phyloP scores from a whole-genome alignment of 2,329 filamentous ascomycete genomes.

The Colletotrichum horii region DNA sequence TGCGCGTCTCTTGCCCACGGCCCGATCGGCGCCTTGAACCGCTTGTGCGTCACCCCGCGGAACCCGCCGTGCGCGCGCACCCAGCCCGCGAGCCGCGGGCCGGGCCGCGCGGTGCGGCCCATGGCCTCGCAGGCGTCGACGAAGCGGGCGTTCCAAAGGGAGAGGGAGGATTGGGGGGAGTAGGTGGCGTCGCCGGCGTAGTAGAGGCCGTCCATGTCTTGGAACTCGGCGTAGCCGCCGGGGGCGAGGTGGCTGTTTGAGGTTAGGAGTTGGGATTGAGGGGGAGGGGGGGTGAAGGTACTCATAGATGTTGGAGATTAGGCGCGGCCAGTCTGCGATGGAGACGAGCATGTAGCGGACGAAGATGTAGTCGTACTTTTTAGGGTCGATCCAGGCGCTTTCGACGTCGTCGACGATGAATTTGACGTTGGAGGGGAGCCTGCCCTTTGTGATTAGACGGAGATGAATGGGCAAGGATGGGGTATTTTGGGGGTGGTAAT shows the following conservation, averaged over 20 bases:
- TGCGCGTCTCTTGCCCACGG: slow-evolving; percentile 38
- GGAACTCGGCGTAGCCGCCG: slow-evolving; percentile 35
- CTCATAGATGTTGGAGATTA: neutral
- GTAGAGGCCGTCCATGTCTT: slow-evolving; percentile 24
- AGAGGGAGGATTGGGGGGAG: neutral
- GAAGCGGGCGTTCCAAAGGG: slow-evolving; percentile 20
- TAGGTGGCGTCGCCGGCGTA: slow-evolving; percentile 28
- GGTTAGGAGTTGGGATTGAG: neutral
- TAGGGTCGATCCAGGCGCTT: slow-evolving; percentile 44
- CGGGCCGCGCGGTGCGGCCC: slow-evolving; percentile 34
- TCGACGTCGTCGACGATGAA: slow-evolving; percentile 72
- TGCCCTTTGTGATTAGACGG: neutral
- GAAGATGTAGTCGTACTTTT: slow-evolving; percentile 38
- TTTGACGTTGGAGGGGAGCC: slow-evolving; percentile 66
- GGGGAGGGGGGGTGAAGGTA: neutral
- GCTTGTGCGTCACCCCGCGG: slow-evolving; percentile 32
- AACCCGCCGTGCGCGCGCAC: slow-evolving; percentile 38
- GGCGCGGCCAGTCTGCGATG: slow-evolving; percentile 4
- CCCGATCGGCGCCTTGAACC: slow-evolving; percentile 37
- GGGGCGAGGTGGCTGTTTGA: slow-evolving; percentile 33
- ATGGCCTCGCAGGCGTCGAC: slow-evolving; percentile 24
- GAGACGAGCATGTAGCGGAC: neutral
- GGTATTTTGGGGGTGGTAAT: no score
- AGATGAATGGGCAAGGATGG: neutral
- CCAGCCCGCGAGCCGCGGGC: slow-evolving; percentile 31